Conservation (phyloP, 495 filamentous ascomycete species). For the Aspergillus sclerotiicarbonarius region DNA sequence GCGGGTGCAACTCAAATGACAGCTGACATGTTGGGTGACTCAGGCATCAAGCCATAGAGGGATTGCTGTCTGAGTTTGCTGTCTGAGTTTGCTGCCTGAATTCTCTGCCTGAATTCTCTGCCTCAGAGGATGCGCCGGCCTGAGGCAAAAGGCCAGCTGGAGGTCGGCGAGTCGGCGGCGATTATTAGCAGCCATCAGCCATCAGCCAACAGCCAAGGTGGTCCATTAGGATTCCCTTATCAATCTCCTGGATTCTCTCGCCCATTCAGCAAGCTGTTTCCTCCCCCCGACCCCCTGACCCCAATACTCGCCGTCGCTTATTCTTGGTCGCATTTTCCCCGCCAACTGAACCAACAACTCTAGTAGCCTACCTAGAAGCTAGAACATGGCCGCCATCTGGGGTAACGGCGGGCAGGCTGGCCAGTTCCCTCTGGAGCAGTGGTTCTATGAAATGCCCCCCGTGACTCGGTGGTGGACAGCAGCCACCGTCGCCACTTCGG, state of each 20-base stretch:
- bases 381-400: slow-evolving; percentile 43
- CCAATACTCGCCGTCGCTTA: background rate
- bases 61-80: no score
- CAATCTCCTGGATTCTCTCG: no score
- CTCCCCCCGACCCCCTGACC: background rate
- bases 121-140: background rate
- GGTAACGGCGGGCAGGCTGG: slow-evolving; percentile 54
- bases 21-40: slow-evolving; percentile 2
- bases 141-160: slow-evolving; percentile 24
- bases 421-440: slow-evolving; percentile 86
- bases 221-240: background rate
- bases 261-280: background rate
- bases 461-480: slow-evolving; percentile 97
- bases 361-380: background rate
- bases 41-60: background rate
- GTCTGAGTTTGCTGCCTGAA: no score
- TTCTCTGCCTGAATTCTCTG: no score
- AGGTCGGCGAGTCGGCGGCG: slow-evolving; percentile 1
- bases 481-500: slow-evolving; percentile 82
- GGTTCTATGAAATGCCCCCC: slow-evolving; percentile 97
- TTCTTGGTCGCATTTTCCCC: background rate
- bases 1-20: slow-evolving; percentile 1
- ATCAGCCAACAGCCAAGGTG: background rate
- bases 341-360: background rate
- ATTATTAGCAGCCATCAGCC: background rate